A percentile compares a stretch with the other conserved stretches of the same genome.
Conservation (phyloP, 495 filamentous ascomycete species). For the Cercophora samala region DNA sequence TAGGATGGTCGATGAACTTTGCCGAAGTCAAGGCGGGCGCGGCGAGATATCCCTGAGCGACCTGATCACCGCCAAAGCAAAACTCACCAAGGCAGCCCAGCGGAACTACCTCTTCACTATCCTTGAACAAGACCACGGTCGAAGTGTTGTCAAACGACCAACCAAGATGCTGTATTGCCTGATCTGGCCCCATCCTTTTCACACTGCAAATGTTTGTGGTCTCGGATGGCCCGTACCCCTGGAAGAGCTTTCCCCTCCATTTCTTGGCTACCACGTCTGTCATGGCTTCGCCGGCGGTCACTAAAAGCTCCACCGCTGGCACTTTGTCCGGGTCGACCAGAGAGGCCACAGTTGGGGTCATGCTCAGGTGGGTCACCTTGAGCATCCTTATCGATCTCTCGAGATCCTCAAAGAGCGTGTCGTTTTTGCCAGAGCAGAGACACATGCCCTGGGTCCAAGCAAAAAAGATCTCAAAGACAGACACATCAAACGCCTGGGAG, state of each 20-base stretch:
- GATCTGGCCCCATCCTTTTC: slow-evolving; percentile 48
- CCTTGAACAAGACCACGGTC: slow-evolving; percentile 56
- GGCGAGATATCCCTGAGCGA: slow-evolving; percentile 69
- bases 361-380: slow-evolving; percentile 66
- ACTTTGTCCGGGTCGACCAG: slow-evolving; percentile 59
- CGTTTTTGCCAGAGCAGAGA: slow-evolving; percentile 64
- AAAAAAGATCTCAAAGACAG: slow-evolving; percentile 79
- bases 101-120: slow-evolving; percentile 49
- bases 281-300: slow-evolving; percentile 68
- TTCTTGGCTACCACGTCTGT: slow-evolving; percentile 59
- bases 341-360: slow-evolving; percentile 75
- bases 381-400: slow-evolving; percentile 56
- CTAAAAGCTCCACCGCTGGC: slow-evolving; percentile 62
- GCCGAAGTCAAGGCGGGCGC: slow-evolving; percentile 50
- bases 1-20: slow-evolving; percentile 63
- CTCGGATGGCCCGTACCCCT: slow-evolving; percentile 72
- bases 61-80: slow-evolving; percentile 80
- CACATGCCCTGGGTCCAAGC: slow-evolving; percentile 70
- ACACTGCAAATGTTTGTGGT: slow-evolving; percentile 74
- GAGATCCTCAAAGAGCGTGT: slow-evolving; percentile 61
- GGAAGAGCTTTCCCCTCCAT: slow-evolving; percentile 66
- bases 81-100: slow-evolving; percentile 70
- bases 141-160: slow-evolving; percentile 66
- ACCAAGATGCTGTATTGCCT: slow-evolving; percentile 58
- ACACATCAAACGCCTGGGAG: slow-evolving; percentile 72